phyloP scores from a whole-genome alignment of 2,329 filamentous ascomycete species.

The Beauveria brongniartii region DNA sequence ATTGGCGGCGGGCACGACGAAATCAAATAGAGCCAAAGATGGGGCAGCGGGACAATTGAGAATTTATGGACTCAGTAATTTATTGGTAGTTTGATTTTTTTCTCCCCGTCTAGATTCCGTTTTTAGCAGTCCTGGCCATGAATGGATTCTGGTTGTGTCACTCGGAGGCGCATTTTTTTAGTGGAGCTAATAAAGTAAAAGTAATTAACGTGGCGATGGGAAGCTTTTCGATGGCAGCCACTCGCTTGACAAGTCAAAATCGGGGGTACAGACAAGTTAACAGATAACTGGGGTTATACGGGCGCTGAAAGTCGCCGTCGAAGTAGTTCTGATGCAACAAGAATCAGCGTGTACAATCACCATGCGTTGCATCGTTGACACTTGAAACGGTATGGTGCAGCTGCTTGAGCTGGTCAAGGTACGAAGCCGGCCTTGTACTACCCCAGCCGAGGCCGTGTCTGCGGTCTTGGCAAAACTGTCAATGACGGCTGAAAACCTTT shows the following conservation, averaged over 20 bases:
- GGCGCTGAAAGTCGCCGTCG: no score
- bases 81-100: neutral
- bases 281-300: no score
- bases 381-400: no score
- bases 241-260: no score
- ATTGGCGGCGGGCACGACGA: neutral
- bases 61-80: neutral
- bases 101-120: constrained; percentile 2
- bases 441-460: no score
- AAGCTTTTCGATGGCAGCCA: no score
- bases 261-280: no score
- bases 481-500: no score
- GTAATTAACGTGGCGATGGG: neutral
- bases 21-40: neutral
- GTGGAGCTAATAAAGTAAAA: neutral
- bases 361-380: no score
- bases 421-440: no score
- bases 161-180: neutral
- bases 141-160: neutral
- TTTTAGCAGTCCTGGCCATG: neutral
- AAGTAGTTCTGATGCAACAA: neutral
- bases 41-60: neutral
- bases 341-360: neutral
- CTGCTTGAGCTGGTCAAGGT: no score
- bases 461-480: no score